Evolutionary conservation across 108 stramenopile genomes (phyloP).

Genomic region (Chaetoceros tenuissimus): DNA sequence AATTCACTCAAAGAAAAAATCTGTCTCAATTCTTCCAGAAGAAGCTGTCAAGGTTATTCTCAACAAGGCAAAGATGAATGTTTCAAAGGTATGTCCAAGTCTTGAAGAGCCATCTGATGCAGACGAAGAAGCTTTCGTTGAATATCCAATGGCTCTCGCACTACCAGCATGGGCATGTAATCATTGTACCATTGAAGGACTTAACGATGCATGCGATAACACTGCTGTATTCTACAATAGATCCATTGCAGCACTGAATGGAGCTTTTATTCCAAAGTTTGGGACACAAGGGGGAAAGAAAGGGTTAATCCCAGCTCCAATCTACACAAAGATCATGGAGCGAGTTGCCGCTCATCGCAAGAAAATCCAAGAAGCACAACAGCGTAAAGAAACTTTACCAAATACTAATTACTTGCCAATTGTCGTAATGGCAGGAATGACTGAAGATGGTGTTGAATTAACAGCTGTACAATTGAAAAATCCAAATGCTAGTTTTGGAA

Average conservation of each 20-base stretch:
- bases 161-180: conserved; percentile 59
- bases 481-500: conserved; percentile 8
- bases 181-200: conserved; percentile 51
- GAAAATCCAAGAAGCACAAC: conserved; percentile 16
- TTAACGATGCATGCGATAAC: conserved; percentile 48
- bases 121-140: conserved; percentile 28
- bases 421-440: conserved; percentile 30
- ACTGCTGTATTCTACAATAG: conserved; percentile 57
- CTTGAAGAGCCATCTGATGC: conserved; percentile 29
- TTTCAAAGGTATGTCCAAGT: conserved; percentile 5
- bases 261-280: conserved; percentile 37
- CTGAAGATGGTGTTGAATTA: conserved; percentile 35
- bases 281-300: conserved; percentile 5
- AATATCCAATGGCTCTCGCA: conserved; percentile 60
- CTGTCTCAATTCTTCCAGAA: conserved; percentile 66
- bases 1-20: conserved; percentile 54
- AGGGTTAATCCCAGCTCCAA: neutral
- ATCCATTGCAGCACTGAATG: conserved; percentile 49
- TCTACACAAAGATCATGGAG: conserved; percentile 3
- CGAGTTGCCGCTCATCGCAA: conserved; percentile 17
- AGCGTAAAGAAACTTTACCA: conserved; percentile 23
- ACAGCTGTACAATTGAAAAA: conserved; percentile 37
- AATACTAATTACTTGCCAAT: conserved; percentile 19
- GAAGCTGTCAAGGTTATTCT: conserved; percentile 52
- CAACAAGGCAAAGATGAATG: conserved; percentile 43